Evolutionary conservation across 2,329 filamentous ascomycete species (phyloP), one percentile per base, ranked within the genome.

Genomic region (Botrytis galanthina): DNA sequence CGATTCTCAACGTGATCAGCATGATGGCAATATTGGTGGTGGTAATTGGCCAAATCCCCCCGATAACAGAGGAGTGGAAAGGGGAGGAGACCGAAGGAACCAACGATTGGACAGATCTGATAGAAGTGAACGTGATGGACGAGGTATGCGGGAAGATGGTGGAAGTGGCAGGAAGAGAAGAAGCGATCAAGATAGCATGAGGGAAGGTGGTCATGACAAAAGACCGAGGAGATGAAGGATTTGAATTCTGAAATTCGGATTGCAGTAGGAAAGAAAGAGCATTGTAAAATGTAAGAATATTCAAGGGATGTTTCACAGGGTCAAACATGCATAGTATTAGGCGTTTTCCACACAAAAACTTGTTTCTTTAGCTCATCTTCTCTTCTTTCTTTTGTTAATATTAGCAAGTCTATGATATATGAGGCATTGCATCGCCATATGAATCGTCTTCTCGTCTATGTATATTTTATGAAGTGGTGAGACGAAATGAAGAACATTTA

Each of bases 181-280:
- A 37, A 75, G 76, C 37, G 79, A 81, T 42, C 80, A 78, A 66
- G 78, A 77, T 22, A 73, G 71, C 26, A 64, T 78, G 67, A 78
- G 80, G 54, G 73, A 76, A 32, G 79, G 75, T 83, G 80, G 69
- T 80, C 82, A 76, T 68, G 78, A 79, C 35, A 81, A 80, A 75
- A 77, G 79, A 73, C 74, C 75, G 18, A 75, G 79, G 59, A 75
- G 78, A 72, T 78, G 75, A 64, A 75, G 5, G 51, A 72, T 63
- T 9, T 44, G 72, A 48, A 61, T 60, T 76, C 32, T 62, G 63
- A 54, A 71, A 26, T 22, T 35, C 29, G 35, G 14, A 39, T 8
- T 51, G 14, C 26, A 6, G 29, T 26, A 29, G 16, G 18, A 42
- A 57, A 57, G 37, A 59, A 22, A 48, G 29, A 72, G 37, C 9